Base-by-base conservation (phyloP, 2,329 filamentous ascomycete genomes). In the Paecilomyces sp. region DNA sequence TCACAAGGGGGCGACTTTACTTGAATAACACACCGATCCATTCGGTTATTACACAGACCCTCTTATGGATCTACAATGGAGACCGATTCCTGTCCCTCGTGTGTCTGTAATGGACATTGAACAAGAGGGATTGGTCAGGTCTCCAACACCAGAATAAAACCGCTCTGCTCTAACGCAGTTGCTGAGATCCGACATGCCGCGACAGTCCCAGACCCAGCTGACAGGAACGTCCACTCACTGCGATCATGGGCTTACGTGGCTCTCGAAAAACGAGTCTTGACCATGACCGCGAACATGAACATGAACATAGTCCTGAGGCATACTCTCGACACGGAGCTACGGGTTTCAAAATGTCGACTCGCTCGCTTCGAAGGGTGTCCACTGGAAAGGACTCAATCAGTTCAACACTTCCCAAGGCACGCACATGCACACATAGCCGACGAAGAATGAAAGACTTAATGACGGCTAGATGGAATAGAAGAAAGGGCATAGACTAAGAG, bases 1-100 rank as follows among this genome's bases (percentile, higher is more conserved):
- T 60, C 66, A n/a, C 61, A 61, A 54, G 61, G 59, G 54, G 61
- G 59, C 11, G 31, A 55, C n/a, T 55, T 55, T 18, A 55, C 54
- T 63, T 59, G 62, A 66, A 60, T 56, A 52, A 64, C 67, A 28
- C 56, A 60, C 62, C 30, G 7, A 18, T 28, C 18, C 9, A 25
- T 57, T 18, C 18, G 51, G 9, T 51, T 33, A 57, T 34, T 15
- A 30, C 18, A 25, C 54, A 31, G 28, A 55, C 31, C 54, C 12
- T 24, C 11, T 33, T 18, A 33, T 13, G 34, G 34, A 47, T 47
- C 41, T 47, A 47, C n/a, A 47, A 47, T 47, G 5, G 18, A 22
- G 41, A 18, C 41, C 18, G n/a, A 47, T 47, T n/a, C n/a, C 41
- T 5, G 7, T 11, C 41, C 6, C 41, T 47, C 15, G 9, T 47